Evolutionary conservation across 495 filamentous ascomycete species (phyloP).

Genomic region (Parathielavia hyrcaniae): DNA sequence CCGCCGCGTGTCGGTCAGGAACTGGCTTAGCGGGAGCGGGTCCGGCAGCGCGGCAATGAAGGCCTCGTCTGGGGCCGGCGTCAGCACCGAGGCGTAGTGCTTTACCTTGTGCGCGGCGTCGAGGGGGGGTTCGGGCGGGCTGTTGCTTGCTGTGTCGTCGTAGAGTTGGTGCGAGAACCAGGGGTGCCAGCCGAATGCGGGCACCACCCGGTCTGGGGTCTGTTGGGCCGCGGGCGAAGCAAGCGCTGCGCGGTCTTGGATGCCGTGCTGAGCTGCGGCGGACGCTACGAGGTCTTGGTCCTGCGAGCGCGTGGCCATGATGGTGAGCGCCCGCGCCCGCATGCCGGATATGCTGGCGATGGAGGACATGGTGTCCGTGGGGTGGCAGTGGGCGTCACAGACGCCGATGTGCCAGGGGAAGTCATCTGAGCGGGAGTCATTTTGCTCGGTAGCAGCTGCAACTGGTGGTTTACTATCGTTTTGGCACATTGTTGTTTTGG

Average conservation of each 20-base stretch:
- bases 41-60: conserved; percentile 65
- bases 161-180: conserved; percentile 93
- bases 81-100: conserved; percentile 69
- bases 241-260: conserved; percentile 20
- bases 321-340: conserved; percentile 68
- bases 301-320: conserved; percentile 83
- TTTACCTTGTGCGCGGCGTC: conserved; percentile 44
- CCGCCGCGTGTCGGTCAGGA: conserved; percentile 57
- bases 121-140: conserved; percentile 16
- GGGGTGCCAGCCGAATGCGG: conserved; percentile 96
- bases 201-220: conserved; percentile 49
- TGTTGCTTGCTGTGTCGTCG: conserved; percentile 49
- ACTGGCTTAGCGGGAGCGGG: conserved; percentile 60
- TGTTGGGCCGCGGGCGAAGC: conserved; percentile 2
- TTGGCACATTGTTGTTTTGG: conserved; percentile 14
- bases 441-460: background rate
- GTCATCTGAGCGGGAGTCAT: conserved; percentile 13
- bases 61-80: conserved; percentile 41
- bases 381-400: conserved; percentile 93
- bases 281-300: conserved; percentile 80
- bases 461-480: conserved; percentile 10
- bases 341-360: conserved; percentile 62
- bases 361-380: conserved; percentile 87
- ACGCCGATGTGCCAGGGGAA: conserved; percentile 85
- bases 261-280: conserved; percentile 49